Evolutionary conservation across 805 yeast genomes (phyloP).

Genomic region (Kluyveromyces siamensis): DNA sequence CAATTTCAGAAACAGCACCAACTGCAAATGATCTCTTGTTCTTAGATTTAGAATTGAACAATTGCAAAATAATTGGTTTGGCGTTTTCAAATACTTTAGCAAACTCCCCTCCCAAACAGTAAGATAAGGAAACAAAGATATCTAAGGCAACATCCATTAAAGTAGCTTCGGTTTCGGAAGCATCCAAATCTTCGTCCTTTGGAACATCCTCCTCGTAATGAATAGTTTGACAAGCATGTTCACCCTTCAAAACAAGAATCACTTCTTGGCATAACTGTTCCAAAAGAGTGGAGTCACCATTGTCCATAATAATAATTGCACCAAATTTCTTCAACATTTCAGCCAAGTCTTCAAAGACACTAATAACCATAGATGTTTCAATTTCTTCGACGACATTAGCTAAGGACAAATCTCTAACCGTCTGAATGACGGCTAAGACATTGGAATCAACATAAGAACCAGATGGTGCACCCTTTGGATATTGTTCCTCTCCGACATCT

Average conservation of each 20-base stretch:
- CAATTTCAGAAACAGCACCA: constrained; percentile 88
- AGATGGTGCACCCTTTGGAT: constrained; percentile 57
- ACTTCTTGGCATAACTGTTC: constrained; percentile 65
- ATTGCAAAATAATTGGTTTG: constrained; percentile 51
- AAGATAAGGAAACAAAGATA: constrained; percentile 67
- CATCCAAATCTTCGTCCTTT: constrained; percentile 46
- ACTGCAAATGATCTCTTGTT: constrained; percentile 74
- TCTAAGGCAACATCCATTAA: constrained; percentile 81
- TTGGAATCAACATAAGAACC: constrained; percentile 51
- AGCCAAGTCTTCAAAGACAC: constrained; percentile 64
- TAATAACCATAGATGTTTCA: constrained; percentile 72
- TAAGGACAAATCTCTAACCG: constrained; percentile 60
- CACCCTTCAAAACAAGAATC: constrained; percentile 65
- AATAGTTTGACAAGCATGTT: constrained; percentile 74
- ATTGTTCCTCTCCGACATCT: constrained; percentile 38
- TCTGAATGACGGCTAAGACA: constrained; percentile 49
- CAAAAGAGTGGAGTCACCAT: constrained; percentile 46
- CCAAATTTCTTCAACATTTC: constrained; percentile 67
- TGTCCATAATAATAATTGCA: constrained; percentile 53
- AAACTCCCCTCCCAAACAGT: constrained; percentile 74
- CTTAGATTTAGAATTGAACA: constrained; percentile 53
- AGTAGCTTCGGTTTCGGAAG: constrained; percentile 54
- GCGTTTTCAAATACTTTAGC: constrained; percentile 60
- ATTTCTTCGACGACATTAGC: constrained; percentile 65
- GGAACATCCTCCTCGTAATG: constrained; percentile 58